These are phyloP conservation scores for Rasamsonia emersonii DNA, from an alignment of 2,329 filamentous ascomycete species.

Conservation along the genomic window DNA sequence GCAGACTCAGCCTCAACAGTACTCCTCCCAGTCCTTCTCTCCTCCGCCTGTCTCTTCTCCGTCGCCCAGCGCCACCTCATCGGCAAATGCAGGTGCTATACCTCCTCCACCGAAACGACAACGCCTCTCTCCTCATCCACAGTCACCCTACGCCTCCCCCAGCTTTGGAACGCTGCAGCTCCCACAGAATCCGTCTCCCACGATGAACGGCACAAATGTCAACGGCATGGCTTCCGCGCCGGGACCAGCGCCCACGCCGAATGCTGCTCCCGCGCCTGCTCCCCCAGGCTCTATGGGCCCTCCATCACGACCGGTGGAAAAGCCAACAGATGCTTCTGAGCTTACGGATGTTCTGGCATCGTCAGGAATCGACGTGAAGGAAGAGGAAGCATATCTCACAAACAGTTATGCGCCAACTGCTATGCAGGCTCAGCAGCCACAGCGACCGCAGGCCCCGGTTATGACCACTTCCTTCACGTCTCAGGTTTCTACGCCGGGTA, in stretches of 20 bases:
- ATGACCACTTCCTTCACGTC: constrained; percentile 33
- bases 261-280: constrained; percentile 20
- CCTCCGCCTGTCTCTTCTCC: constrained; percentile 53
- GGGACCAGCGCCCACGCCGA: constrained; percentile 23
- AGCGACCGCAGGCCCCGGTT: constrained; percentile 40
- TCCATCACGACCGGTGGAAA: constrained; percentile 49
- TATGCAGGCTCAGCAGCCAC: constrained; percentile 24
- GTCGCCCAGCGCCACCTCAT: constrained; percentile 51
- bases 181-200: constrained; percentile 22
- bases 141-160: constrained; percentile 59
- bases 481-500: constrained; percentile 33
- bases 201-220: constrained; percentile 39
- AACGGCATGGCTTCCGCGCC: constrained; percentile 43
- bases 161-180: constrained; percentile 45
- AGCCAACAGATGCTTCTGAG: constrained; percentile 53
- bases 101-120: constrained; percentile 66
- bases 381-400: constrained; percentile 75
- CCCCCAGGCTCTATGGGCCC: constrained; percentile 50
- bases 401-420: constrained; percentile 40
- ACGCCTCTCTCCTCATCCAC: constrained; percentile 59
- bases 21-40: constrained; percentile 34
- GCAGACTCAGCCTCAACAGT: constrained; percentile 49
- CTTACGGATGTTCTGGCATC: constrained; percentile 75
- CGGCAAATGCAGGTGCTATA: constrained; percentile 39
- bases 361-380: constrained; percentile 77